Base-by-base conservation (phyloP, 169 alveolate genomes). In the Cryptosporidium bovis region DNA sequence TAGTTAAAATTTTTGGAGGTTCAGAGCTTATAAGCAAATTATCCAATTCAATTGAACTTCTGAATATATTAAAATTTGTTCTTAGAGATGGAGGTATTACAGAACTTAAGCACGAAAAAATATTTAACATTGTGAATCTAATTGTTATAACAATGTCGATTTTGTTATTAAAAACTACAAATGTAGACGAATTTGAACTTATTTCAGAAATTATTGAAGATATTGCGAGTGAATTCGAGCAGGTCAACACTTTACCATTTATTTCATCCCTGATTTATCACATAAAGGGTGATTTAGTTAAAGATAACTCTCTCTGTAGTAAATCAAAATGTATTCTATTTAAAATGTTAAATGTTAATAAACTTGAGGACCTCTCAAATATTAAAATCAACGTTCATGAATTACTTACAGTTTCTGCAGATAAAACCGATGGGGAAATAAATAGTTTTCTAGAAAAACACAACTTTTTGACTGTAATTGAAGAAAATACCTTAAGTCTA, bases 191-290 rank as follows among this genome's bases (percentile, higher is more conserved):
- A 51, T 69, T 69, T 55, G 67, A 53, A 2, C 7, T 55, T 27
- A 44, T 77, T 24, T 10, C 64, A 46, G 71, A 77, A 15, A 60
- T 77, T n/a, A 40, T 62, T 33, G 20, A 34, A 15, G 7, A 13
- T n/a, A 40, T 77, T 27, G 16, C 29, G 44, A 48, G 27, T 0
- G 66, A 60, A 12, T 34, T 62, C 20, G 56, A 34, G 8, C 12
- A 20, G 2, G 46, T 60, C 13, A 62, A 77, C 44, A 40, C 33
- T 40, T 7, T 77, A 8, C 40, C 77, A 4, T 60, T 77, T 40
- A 40, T 60, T 27, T 20, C 87, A 13, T 65, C 77, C 18, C 27
- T 77, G 56, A 24, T 77, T 44, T 77, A 77, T 62, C 87, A 77
- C 48, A 24, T 62, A 24, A 77, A 77, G 56, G 87, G 65, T 15